Evolutionary conservation across 202 grass and related monocot genomes (phyloP), one percentile per base, ranked within the genome.

Genomic region (Carex arenaria): DNA sequence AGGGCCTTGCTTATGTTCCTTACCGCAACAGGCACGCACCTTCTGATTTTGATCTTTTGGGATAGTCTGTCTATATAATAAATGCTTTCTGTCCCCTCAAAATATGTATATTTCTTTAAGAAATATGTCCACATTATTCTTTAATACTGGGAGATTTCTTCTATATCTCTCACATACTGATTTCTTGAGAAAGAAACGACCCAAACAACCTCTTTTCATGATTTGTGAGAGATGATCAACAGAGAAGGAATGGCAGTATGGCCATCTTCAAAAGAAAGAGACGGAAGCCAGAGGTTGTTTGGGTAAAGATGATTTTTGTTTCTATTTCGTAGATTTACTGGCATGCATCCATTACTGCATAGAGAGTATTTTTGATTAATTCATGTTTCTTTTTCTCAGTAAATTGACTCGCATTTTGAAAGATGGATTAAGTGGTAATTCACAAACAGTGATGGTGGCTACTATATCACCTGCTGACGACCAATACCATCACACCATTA

Each of bases 361-460:
- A n/a, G 20, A 69, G 8, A 57, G 23, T 56, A 68, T 19, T 7
- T 65, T 82, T 43, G 15, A 73, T 63, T 49, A 7, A 64, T 32
- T 23, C 28, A 32, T 61, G 57, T 28, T 85, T 72, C 28, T 74
- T 71, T 75, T 89, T 87, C 82, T 80, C 89, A 99, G 96, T 86
- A 99, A 99, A 85, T 90, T 99, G 89, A 99, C 96, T 65, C 93
- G 96, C 42, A 99, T 99, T 83, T 85, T 99, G 70, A 99, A 99
- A 89, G 96, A 99, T 90, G 96, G 96, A 64, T 89, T 99, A 9
- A 96, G 93, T 84, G 96, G 96, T 67, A 99, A 99, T 87, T 99
- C 93, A 70, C 93, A 84, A 88, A 99, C 96, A 76, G 88, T 99
- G 70, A 99, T 99, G 96, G 93, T 99, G 82, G 96, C 96, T 64